These are phyloP conservation scores for Tricholoma furcatifolium DNA, from an alignment of 768 basidiomycete species.

Conservation along the genomic window DNA sequence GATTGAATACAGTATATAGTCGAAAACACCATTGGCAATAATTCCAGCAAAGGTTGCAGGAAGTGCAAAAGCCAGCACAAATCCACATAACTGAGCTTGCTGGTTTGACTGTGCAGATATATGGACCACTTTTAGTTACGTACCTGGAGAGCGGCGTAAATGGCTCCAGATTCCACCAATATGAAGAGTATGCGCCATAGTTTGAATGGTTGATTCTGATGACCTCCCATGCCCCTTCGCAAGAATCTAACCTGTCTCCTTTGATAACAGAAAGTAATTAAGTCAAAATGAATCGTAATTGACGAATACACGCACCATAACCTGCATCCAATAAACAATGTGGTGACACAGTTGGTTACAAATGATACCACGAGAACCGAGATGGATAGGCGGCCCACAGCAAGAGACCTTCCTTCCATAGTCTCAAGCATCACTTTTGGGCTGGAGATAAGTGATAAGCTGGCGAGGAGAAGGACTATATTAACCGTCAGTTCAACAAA, in stretches of 20 bases:
- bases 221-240: background rate
- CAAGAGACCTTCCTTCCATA: background rate
- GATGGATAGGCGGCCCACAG: background rate
- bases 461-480: background rate
- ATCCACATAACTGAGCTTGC: background rate
- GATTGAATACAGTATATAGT: background rate
- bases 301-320: background rate
- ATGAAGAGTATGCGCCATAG: background rate
- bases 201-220: background rate
- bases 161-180: background rate
- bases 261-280: background rate
- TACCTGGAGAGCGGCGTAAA: background rate
- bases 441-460: background rate
- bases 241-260: background rate
- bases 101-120: no score
- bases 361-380: background rate
- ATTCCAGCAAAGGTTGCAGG: background rate
- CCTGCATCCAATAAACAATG: background rate
- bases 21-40: background rate
- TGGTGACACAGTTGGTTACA: background rate
- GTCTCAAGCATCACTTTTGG: background rate
- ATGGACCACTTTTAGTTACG: no score
- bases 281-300: background rate
- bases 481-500: background rate
- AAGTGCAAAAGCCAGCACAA: background rate